A percentile compares a stretch with the other conserved stretches of the same genome.
Evolutionary conservation across 257 asterid species (phyloP).

Genomic region (Gentiana straminea): DNA sequence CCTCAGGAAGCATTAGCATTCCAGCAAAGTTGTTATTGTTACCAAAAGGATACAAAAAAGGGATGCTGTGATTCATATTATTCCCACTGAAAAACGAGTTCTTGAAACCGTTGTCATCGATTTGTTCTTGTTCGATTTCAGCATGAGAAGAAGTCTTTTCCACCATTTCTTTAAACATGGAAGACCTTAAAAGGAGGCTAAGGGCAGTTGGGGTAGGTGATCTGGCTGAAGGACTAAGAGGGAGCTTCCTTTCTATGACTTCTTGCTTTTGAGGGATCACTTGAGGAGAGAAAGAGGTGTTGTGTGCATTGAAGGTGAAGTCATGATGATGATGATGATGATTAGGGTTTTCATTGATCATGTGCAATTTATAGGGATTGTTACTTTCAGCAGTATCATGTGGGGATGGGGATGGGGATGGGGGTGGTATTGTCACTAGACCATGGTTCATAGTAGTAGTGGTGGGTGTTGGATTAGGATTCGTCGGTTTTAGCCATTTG

Average conservation of each 20-base stretch:
- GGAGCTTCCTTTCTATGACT: slow-evolving; percentile 50
- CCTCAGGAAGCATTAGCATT: slow-evolving; percentile 13
- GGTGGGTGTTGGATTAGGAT: slow-evolving; percentile 16
- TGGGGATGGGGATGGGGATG: slow-evolving; percentile 9
- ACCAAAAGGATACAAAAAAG: slow-evolving; percentile 8
- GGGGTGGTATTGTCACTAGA: too few species aligned
- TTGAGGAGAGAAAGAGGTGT: slow-evolving; percentile 15
- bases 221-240: slow-evolving; percentile 34
- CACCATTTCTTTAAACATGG: slow-evolving; percentile 56
- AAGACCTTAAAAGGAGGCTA: slow-evolving; percentile 53
- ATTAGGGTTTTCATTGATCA: slow-evolving; percentile 13
- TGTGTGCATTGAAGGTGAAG: slow-evolving; percentile 14
- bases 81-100: slow-evolving; percentile 16
- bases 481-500: slow-evolving; percentile 48
- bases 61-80: slow-evolving; percentile 2
- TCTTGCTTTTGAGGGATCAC: slow-evolving; percentile 41
- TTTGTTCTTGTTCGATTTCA: slow-evolving; percentile 6
- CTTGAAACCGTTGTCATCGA: slow-evolving; percentile 7
- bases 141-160: slow-evolving; percentile 30
- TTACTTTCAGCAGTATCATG: slow-evolving; percentile 9
- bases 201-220: slow-evolving; percentile 55
- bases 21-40: slow-evolving; percentile 10
- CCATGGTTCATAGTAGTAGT: too few species aligned
- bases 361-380: slow-evolving; percentile 12
- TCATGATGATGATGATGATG: neutral